Evolutionary conservation across 306 rosid species (phyloP), one percentile per base, ranked within the genome.

Genomic region (Potentilla sterilis): DNA sequence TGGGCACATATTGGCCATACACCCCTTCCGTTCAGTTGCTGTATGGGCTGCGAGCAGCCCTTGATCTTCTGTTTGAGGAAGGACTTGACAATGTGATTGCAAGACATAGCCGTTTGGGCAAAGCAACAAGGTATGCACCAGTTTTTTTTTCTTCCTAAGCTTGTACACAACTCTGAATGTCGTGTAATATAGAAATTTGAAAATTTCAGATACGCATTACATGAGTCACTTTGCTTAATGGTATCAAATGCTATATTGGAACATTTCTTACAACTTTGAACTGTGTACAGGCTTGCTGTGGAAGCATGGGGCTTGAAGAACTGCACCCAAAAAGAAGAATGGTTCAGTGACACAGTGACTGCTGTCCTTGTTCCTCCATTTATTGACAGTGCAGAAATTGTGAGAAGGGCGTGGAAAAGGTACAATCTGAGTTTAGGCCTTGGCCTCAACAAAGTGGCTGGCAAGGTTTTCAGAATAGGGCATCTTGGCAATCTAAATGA

Each of bases 261-360:
- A 69, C 37, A 18, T 57, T 71, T 5, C 67, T 79, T 7, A 65
- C 55, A 65, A 58, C 72, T 75, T 21, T 42, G 24, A 74, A 79
- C 67, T 81, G 22, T n/a, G 9, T 9, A 11, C 78, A 96, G 98
- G 89, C 98, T 96, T 72, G 99, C 99, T 66, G 96, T 96, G 76
- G 98, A 92, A 86, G 99, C 99, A 72, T 96, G 99, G 99, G 99
- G 98, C 48, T 89, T 96, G 89, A 92, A 96, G 88, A 96, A 96
- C 78, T 96, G 99, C 89, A 96, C 99, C 72, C 91, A 90, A 73
- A 88, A 80, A 80, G 97, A 92, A 83, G 98, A 95, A 83, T 95
- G 98, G 98, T 74, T 13, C 72, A 95, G 98, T 84, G 90, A 95
- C 86, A 92, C 98, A 8, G 97, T 95, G 73, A 95, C 97, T 76